Evolutionary conservation across 2,329 filamentous ascomycete species (phyloP), one percentile per base, ranked within the genome.

Genomic region (Davidsoniella eucalypti): DNA sequence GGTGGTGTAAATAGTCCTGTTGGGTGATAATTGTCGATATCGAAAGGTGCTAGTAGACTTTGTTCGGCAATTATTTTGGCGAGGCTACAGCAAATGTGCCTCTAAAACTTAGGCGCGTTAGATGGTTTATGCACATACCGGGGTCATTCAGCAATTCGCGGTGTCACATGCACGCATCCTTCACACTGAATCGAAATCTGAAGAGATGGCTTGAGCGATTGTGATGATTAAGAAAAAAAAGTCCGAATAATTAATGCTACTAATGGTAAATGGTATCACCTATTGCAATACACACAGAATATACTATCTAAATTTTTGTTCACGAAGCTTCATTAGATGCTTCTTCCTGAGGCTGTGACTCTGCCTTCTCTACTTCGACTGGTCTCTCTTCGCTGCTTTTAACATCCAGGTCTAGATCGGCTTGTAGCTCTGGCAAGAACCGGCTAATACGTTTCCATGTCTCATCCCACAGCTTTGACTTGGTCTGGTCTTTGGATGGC

Each of bases 401-500:
- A 47, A 67, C 70, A 50, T 79, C 76, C 5, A 78, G 58, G 29
- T 70, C 69, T 43, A 81, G 60, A 49, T 81, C 76, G 41, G 63
- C 70, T 47, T 70, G 69, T 47, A 82, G 59, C 47, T 80, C 76
- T 0, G 78, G 78, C 48, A 82, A 57, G 61, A 82, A 82, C 10
- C 78, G 69, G 57, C 82, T 76, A 53, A 82, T 76, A 29, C 77
- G 68, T 59, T 80, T 80, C 77, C 72, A 79, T 3, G 72, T 80
- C 61, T 81, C 78, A 12, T 64, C 67, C 76, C 70, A 81, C 16
- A 80, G 66, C 58, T 69, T 70, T 61, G 71, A 71, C 58, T 74
- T 73, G 4, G 66, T 67, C 1, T 69, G 60, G 55, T 80, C 72
- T 57, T 72, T 65, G 55, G 65, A 70, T 10, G 85, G 85, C 1